phyloP scores from a whole-genome alignment of 257 asterid species.

The Sherardia arvensis region DNA sequence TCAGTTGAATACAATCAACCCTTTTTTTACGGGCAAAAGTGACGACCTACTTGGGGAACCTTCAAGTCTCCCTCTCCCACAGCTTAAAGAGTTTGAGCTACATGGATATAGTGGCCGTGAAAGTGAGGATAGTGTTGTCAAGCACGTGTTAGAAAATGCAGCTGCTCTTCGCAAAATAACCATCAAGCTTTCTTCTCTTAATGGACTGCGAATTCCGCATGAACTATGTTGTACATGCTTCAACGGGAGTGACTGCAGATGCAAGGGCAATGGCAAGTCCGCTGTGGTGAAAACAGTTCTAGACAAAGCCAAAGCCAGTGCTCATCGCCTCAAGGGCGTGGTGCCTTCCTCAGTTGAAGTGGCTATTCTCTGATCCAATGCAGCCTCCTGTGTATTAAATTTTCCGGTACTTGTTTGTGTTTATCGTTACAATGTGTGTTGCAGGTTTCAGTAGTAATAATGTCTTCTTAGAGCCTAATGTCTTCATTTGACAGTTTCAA shows the following conservation, averaged over 20 bases:
- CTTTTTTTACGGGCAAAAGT: no score
- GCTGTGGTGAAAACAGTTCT: no score
- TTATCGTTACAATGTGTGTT: no score
- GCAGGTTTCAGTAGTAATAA: no score
- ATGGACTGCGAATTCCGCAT: no score
- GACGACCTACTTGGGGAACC: not conserved
- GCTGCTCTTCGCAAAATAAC: not conserved
- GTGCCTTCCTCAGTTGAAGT: not conserved
- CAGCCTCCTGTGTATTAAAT: not conserved
- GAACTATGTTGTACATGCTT: no score
- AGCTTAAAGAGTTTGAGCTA: constrained; percentile 1
- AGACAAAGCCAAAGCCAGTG: no score
- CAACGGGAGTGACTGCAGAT: no score
- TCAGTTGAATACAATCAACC: not conserved
- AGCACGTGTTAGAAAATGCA: not conserved
- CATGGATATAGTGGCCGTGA: not conserved
- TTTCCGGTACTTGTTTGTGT: no score
- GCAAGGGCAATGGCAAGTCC: no score
- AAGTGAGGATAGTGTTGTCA: not conserved
- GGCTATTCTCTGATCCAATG: not conserved
- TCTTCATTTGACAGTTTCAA: no score
- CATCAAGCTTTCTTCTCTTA: not conserved
- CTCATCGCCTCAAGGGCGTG: not conserved
- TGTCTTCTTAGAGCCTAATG: no score
- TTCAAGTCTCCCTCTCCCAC: not conserved